Evolutionary conservation across 1,139 yeast species (phyloP).

Genomic region (Eremothecium cymbalariae): DNA sequence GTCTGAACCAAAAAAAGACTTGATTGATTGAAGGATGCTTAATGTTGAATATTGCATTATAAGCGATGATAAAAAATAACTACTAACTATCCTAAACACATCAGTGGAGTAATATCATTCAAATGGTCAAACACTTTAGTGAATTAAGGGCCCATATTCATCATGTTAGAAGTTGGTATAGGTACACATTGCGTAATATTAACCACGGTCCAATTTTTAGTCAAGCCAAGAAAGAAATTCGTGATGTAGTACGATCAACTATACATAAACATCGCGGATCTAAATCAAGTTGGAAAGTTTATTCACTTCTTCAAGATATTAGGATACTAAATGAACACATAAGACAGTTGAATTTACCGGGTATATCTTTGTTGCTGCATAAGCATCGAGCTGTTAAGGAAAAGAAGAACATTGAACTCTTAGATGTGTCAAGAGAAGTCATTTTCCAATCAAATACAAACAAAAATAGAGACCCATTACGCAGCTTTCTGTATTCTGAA

Average conservation of each 20-base stretch:
- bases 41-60: too few relatives aligned
- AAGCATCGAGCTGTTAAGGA: conserved; percentile 4
- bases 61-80: too few relatives aligned
- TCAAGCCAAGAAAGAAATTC: conserved; percentile 13
- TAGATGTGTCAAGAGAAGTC: conserved; percentile 5
- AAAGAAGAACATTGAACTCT: conserved; percentile 9
- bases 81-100: too few relatives aligned
- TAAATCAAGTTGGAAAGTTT: conserved; percentile 25
- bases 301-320: conserved; percentile 13
- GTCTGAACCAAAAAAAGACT: too few relatives aligned
- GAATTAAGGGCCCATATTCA: conserved; percentile 13
- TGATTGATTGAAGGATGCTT: too few relatives aligned
- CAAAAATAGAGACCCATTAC: not conserved
- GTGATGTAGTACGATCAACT: conserved; percentile 9
- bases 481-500: not conserved
- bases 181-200: conserved; percentile 21
- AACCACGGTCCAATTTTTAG: conserved; percentile 14
- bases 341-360: conserved; percentile 7
- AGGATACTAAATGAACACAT: conserved; percentile 12
- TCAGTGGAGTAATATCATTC: not conserved
- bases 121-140: not conserved
- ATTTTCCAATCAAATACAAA: not conserved
- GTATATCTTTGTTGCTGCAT: conserved; percentile 13
- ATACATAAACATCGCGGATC: conserved; percentile 16
- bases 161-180: conserved; percentile 23